phyloP scores from a whole-genome alignment of 371 early-diverging fungal species.

The Basidiobolus meristosporus region DNA sequence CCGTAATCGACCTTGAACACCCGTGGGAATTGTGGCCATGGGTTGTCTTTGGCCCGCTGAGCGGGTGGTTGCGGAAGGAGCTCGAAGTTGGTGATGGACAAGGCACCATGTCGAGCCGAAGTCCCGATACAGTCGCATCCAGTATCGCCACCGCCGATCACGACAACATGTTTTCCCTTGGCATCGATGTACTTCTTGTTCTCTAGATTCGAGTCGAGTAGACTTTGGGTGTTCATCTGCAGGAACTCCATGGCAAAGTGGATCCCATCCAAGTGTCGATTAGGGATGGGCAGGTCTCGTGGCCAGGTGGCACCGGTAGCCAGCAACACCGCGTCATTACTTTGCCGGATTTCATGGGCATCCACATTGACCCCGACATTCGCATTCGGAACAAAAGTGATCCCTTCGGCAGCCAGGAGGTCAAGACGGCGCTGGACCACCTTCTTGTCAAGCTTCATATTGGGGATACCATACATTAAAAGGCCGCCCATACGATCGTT shows the following conservation, averaged over 20 bases:
- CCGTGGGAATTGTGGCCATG: conserved; percentile 92
- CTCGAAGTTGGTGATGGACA: conserved; percentile 86
- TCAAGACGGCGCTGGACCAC: conserved; percentile 85
- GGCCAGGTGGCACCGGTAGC: conserved; percentile 96
- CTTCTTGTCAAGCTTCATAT: conserved; percentile 96
- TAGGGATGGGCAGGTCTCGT: conserved; percentile 75
- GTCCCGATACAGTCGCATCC: conserved; percentile 94
- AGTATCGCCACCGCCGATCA: conserved; percentile 97
- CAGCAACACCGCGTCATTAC: conserved; percentile 68
- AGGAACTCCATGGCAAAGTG: conserved; percentile 97
- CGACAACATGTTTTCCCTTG: conserved; percentile 82
- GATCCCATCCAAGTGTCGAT: conserved; percentile 70
- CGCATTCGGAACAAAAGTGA: conserved; percentile 64
- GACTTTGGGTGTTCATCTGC: conserved; percentile 69
- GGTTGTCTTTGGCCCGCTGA: conserved; percentile 68
- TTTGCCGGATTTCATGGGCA: conserved; percentile 28
- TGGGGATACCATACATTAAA: conserved; percentile 95
- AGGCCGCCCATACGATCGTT: conserved; percentile 90
- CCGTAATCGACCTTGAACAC: conserved; percentile 92
- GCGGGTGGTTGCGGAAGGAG: conserved; percentile 79
- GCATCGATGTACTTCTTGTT: conserved; percentile 63
- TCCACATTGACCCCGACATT: conserved; percentile 73
- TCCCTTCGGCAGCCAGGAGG: conserved; percentile 79
- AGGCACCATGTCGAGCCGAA: conserved; percentile 80
- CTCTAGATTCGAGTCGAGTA: conserved; percentile 52